phyloP scores from a whole-genome alignment of 179 eudicot species.

The Nepenthes alata region DNA sequence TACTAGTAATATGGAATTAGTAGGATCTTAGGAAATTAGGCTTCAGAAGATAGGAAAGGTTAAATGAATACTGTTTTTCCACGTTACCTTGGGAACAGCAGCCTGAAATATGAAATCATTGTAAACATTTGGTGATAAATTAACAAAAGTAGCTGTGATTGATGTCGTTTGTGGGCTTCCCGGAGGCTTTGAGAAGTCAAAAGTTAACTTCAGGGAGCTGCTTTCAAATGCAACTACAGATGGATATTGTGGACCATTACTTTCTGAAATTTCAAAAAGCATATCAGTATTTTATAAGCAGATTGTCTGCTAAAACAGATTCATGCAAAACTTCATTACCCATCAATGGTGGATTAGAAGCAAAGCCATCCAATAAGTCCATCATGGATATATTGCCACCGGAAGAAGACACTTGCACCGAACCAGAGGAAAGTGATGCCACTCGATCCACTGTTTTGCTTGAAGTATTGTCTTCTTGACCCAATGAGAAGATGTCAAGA shows the following conservation, averaged over 20 bases:
- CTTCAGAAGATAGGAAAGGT: not conserved
- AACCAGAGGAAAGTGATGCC: conserved; percentile 38
- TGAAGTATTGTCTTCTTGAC: conserved; percentile 38
- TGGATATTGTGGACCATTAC: conserved; percentile 55
- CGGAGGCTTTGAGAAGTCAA: conserved; percentile 65
- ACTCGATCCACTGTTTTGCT: conserved; percentile 28
- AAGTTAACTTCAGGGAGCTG: conserved; percentile 58
- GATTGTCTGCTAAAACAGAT: not conserved
- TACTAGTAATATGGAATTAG: too few relatives aligned
- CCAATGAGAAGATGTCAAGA: conserved; percentile 47
- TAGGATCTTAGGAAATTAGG: too few relatives aligned
- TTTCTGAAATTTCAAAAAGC: conserved; percentile 30
- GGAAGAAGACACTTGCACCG: conserved; percentile 31
- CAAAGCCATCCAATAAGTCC: conserved; percentile 75
- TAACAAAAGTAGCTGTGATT: conserved; percentile 60
- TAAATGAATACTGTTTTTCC: not conserved
- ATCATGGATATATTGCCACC: conserved; percentile 46
- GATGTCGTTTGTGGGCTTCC: conserved; percentile 60
- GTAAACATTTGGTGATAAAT: conserved; percentile 45
- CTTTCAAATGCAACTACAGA: conserved; percentile 79
- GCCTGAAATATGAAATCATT: conserved; percentile 89
- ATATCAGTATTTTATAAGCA: conserved; percentile 10
- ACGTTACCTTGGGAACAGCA: conserved; percentile 89
- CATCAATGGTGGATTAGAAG: conserved; percentile 29
- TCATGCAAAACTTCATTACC: conserved; percentile 26